Base-by-base conservation (phyloP, 495 filamentous ascomycete genomes). In the Lepidopterella palustris region DNA sequence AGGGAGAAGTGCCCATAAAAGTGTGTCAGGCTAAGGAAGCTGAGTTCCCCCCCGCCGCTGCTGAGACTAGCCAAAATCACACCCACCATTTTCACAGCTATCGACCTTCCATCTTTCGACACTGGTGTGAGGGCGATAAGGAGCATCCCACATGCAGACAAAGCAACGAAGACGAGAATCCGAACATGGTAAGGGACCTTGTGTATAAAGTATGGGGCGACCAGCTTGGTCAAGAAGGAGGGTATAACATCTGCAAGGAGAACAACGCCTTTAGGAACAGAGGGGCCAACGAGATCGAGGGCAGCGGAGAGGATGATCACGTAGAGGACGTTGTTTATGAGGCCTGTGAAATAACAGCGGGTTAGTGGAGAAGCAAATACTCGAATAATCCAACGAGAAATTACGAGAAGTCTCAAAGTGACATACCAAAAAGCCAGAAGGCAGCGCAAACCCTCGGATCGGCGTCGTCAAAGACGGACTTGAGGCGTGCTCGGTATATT, bases 241-340 rank as follows among this genome's bases (percentile, higher is more conserved):
- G 93, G 93, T 18, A 95, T 78, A 58, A 97, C 88, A 72, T 96
- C 89, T 61, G 90, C 89, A 58, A 98, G 88, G 39, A 97, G 87
- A 61, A 98, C 92, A 49, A 95, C 80, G 57, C 85, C 89, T 72
- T 96, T 97, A 26, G 92, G 93, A 0, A 96, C 78, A 49, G 75
- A 69, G 35, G 87, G 84, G 10, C 92, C 92, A 69, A 97, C 93
- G 58, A 98, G 86, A 70, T 98, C 93, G 59, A 95, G 86, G 21
- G 93, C 92, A n/a, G 93, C 87, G 13, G 91, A 91, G 64, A 98
- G 84, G 71, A 98, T 89, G 71, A 98, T 87, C 29, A 98, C 92
- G 71, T 97, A 98, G 73, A 96, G 87, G 68, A 98, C 87, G 76
- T 97, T 97, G 74, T 98, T 98, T 71, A 98, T 89, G 5, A 96